phyloP scores from a whole-genome alignment of 192 early-diverging fungal species.

The Linnemannia zychae region DNA sequence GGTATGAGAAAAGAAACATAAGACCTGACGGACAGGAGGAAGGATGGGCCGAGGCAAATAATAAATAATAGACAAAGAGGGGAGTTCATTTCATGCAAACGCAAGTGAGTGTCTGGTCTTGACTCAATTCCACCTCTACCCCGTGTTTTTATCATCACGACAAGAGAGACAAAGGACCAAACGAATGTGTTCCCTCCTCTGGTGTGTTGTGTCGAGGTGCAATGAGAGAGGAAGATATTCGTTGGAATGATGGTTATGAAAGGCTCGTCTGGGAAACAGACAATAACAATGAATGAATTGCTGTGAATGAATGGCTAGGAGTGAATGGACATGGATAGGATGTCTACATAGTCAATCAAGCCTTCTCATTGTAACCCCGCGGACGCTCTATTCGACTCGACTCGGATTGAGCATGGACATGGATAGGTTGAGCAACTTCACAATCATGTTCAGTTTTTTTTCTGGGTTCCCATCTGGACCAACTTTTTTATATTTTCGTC shows the following conservation, averaged over 20 bases:
- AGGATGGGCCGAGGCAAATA: conserved; percentile 4
- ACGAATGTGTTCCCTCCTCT: neutral
- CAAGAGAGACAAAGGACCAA: neutral
- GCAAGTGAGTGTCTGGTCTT: neutral
- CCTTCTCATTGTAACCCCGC: neutral
- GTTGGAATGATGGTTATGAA: conserved; percentile 27
- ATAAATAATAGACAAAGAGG: too few species aligned
- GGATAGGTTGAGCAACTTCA: neutral
- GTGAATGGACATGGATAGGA: neutral
- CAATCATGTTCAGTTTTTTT: neutral
- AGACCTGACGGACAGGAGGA: neutral
- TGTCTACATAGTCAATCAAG: neutral
- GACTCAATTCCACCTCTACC: neutral
- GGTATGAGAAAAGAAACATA: too few species aligned
- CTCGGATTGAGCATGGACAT: neutral
- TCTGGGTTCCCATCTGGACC: conserved; percentile 28
- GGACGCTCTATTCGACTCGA: neutral
- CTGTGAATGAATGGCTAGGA: neutral
- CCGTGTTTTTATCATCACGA: conserved; percentile 20
- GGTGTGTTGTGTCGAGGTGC: neutral
- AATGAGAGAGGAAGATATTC: neutral
- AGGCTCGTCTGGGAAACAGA: too few species aligned
- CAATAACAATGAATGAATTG: neutral
- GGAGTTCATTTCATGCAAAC: conserved; percentile 30
- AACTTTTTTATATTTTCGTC: neutral